phyloP scores from a whole-genome alignment of 2,329 filamentous ascomycete species.

The Metarhizium brunneum region DNA sequence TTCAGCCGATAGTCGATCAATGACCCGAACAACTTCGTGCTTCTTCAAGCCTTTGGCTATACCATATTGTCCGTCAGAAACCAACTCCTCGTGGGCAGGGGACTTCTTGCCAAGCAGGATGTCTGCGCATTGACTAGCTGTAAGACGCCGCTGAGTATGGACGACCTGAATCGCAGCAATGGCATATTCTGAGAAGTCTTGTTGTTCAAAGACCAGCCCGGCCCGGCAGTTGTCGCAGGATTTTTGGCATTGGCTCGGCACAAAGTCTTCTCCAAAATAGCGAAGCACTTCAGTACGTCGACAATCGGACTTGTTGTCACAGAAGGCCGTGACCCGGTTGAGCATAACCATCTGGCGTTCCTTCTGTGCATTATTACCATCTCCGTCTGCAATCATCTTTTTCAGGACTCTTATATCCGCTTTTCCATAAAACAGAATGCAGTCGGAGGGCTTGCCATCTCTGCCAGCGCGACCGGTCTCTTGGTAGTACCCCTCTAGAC shows the following conservation, averaged over 20 bases:
- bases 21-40: conserved; percentile 74
- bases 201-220: conserved; percentile 57
- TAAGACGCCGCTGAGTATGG: conserved; percentile 50
- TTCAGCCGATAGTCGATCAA: conserved; percentile 65
- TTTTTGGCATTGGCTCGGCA: conserved; percentile 57
- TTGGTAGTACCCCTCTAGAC: conserved; percentile 95
- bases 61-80: conserved; percentile 54
- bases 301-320: conserved; percentile 82
- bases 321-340: conserved; percentile 74
- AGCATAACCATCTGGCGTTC: conserved; percentile 79
- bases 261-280: conserved; percentile 90
- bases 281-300: conserved; percentile 77
- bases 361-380: conserved; percentile 70
- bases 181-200: conserved; percentile 72
- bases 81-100: conserved; percentile 43
- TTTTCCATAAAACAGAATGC: conserved; percentile 83
- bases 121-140: conserved; percentile 74
- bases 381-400: conserved; percentile 74
- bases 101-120: conserved; percentile 64
- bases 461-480: conserved; percentile 92
- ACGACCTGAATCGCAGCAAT: conserved; percentile 62
- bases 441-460: conserved; percentile 79
- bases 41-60: conserved; percentile 60
- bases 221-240: conserved; percentile 87
- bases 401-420: conserved; percentile 64